Evolutionary conservation across 176 grass and related monocot species (phyloP).

Genomic region (Oryza glaberrima): DNA sequence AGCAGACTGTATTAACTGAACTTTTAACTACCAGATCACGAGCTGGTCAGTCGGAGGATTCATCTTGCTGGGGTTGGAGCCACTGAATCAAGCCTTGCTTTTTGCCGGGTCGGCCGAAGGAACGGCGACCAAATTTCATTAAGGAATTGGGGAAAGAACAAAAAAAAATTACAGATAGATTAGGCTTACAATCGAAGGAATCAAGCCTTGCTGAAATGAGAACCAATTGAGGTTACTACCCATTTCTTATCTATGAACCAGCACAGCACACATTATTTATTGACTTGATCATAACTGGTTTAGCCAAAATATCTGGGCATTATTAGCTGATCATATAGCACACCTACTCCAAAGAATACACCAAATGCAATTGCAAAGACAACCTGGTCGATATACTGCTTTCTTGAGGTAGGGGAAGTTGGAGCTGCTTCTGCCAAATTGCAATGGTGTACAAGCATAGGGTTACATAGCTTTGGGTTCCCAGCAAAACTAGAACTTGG

Average conservation of each 20-base stretch:
- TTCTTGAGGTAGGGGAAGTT: neutral
- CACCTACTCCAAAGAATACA: conserved; percentile 40
- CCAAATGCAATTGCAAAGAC: conserved; percentile 36
- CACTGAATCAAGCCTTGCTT: no score
- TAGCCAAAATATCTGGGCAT: neutral
- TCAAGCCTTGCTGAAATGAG: no score
- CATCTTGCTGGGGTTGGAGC: neutral
- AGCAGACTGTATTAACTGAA: no score
- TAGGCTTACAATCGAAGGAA: no score
- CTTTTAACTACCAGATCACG: no score
- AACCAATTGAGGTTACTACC: no score
- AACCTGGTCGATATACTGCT: neutral
- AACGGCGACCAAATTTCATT: no score
- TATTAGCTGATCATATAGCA: conserved; percentile 43
- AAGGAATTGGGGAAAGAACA: no score
- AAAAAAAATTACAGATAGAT: no score
- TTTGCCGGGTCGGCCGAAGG: no score
- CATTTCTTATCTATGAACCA: no score
- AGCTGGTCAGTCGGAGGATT: neutral
- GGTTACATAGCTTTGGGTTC: conserved; percentile 51
- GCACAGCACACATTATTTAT: neutral
- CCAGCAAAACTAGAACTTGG: conserved; percentile 37
- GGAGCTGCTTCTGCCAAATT: neutral
- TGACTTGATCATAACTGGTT: neutral
- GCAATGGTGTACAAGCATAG: conserved; percentile 20